Conservation (phyloP, 2,329 filamentous ascomycete species). For the Botrytis elliptica region DNA sequence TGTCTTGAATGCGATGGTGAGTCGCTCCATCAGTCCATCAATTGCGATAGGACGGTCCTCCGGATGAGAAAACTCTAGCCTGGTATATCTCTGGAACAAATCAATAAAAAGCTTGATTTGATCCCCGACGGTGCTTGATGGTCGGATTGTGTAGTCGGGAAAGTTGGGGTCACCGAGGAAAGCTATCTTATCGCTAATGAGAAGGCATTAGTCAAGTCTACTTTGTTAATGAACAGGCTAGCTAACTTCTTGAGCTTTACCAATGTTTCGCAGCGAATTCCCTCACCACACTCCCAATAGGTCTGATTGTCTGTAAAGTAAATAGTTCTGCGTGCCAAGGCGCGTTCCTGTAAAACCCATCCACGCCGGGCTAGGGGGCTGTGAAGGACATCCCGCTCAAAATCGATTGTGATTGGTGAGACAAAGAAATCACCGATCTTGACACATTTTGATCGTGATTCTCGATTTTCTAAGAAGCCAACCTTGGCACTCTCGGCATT, state of each 20-base stretch:
- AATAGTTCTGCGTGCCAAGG: conserved; percentile 41
- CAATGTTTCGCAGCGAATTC: conserved; percentile 41
- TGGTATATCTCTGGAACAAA: conserved; percentile 5
- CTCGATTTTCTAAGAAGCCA: background rate
- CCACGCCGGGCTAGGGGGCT: conserved; percentile 40
- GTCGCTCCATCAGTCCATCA: conserved; percentile 4
- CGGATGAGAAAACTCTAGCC: background rate
- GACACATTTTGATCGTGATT: background rate
- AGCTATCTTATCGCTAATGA: conserved; percentile 23
- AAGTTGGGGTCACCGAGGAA: conserved; percentile 39
- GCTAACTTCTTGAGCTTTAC: conserved; percentile 39
- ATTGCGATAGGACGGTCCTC: conserved; percentile 14
- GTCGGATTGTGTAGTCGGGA: conserved; percentile 17
- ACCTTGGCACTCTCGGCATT: background rate
- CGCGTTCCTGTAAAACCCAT: conserved; percentile 45
- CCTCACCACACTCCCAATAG: conserved; percentile 43
- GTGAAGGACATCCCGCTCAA: conserved; percentile 39
- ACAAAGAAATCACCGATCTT: background rate
- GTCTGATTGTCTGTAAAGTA: conserved; percentile 41
- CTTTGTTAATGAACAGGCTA: background rate
- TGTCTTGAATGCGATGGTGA: background rate
- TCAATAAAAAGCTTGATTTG: conserved; percentile 1
- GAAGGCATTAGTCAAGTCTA: background rate
- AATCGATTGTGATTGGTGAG: conserved; percentile 34
- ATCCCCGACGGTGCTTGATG: background rate